Evolutionary conservation across 139 green algal genomes (phyloP).

Genomic region (Dunaliella primolecta): DNA sequence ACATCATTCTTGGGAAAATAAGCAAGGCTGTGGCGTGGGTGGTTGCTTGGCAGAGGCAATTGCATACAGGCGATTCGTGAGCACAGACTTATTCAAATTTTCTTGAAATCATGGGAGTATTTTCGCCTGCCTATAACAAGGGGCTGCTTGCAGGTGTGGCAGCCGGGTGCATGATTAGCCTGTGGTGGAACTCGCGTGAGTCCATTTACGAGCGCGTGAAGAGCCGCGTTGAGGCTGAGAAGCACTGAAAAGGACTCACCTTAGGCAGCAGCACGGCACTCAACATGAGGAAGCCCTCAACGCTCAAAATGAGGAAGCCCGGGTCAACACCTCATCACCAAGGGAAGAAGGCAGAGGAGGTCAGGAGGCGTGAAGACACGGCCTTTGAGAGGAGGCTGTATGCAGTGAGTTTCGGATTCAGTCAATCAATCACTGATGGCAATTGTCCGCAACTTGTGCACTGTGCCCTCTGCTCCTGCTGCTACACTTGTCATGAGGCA

Average conservation of each 20-base stretch:
- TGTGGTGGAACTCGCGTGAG: not conserved
- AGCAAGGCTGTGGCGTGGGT: too few species aligned
- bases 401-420: not conserved
- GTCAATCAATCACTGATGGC: not conserved
- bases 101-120: not conserved
- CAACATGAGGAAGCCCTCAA: not conserved
- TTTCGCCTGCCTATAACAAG: not conserved
- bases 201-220: not conserved
- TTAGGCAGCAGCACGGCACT: not conserved
- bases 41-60: too few species aligned
- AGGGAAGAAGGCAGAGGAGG: not conserved
- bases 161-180: not conserved
- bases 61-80: too few species aligned
- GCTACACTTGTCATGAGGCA: too few species aligned
- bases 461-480: too few species aligned
- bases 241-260: not conserved
- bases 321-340: not conserved
- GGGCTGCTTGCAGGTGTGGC: not conserved
- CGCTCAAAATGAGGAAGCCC: not conserved
- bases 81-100: not conserved
- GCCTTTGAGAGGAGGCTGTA: not conserved
- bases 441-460: too few species aligned
- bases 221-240: not conserved
- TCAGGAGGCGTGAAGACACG: not conserved
- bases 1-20: too few species aligned